A percentile compares a stretch with the other conserved stretches of the same genome.
Conservation (phyloP, 2,329 filamentous ascomycete genomes). For the Pseudocercospora fuligena region DNA sequence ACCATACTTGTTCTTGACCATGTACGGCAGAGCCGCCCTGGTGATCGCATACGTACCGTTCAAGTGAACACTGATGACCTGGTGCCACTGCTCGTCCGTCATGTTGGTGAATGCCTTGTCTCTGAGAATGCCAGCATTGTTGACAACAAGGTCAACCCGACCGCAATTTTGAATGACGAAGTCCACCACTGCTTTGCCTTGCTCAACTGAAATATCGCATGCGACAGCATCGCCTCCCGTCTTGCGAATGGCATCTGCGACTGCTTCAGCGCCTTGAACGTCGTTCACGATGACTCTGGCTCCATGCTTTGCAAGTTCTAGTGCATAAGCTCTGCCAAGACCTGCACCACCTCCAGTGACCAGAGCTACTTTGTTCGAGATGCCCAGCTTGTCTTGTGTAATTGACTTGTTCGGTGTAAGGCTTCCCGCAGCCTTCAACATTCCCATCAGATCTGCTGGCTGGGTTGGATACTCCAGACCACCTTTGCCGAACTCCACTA, state of each 20-base stretch:
- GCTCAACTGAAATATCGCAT: constrained; percentile 89
- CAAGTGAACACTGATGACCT: constrained; percentile 87
- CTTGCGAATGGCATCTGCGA: constrained; percentile 89
- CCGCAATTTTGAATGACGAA: constrained; percentile 89
- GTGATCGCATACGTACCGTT: constrained; percentile 93
- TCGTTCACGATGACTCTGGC: constrained; percentile 92
- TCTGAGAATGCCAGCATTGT: constrained; percentile 94
- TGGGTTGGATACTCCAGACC: constrained; percentile 69
- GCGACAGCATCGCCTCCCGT: constrained; percentile 84
- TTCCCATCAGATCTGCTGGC: constrained; percentile 82
- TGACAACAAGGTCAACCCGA: constrained; percentile 85
- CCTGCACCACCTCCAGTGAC: constrained; percentile 86
- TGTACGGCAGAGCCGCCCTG: constrained; percentile 94
- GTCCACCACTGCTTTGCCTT: constrained; percentile 88
- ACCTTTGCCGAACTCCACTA: constrained; percentile 70
- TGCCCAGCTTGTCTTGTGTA: constrained; percentile 92
- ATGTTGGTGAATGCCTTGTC: constrained; percentile 98
- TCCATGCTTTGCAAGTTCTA: constrained; percentile 82
- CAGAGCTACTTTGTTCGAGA: constrained; percentile 80
- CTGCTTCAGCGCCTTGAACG: constrained; percentile 82
- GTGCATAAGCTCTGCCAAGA: constrained; percentile 85
- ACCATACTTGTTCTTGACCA: constrained; percentile 97
- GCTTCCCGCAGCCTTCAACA: constrained; percentile 86
- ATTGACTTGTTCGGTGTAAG: constrained; percentile 95
- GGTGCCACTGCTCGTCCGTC: constrained; percentile 89